Evolutionary conservation across 371 early-diverging fungal genomes (phyloP), one percentile per base, ranked within the genome.

Genomic region (Mucor velutinosus): DNA sequence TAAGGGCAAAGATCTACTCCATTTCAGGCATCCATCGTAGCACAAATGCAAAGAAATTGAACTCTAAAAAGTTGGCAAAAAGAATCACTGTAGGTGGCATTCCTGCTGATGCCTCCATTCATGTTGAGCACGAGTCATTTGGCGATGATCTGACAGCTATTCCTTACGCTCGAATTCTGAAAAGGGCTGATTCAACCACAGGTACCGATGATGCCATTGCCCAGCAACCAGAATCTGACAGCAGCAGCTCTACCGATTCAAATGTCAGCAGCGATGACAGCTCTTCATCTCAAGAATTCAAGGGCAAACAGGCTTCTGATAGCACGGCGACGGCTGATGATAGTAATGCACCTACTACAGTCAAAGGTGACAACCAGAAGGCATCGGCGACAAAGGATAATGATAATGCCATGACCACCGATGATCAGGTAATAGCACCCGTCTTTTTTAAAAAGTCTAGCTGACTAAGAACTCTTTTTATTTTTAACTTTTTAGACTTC

Each of bases 21-120:
- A n/a, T 56, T 27, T 32, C 30, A 17, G 56, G 56, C 14, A 29
- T 56, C 23, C 56, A 56, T 56, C 56, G 56, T 56, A 56, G 56
- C 32, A 32, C 56, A 56, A 56, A 56, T 30, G 56, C 3, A 30
- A 27, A 56, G n/a, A n/a, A 30, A 4, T 56, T 56, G 7, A 7
- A 56, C 1, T 15, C 15, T 30, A 56, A 56, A 30, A 12, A 32
- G 15, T 53, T 27, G 17, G 32, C 56, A 2, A 56, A 56, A 32
- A 27, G 32, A 56, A 7, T 23, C 14, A 32, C 17, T 8, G 56
- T 56, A 4, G 37, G 14, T 56, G 56, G 56, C 12, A 15, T 27
- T 53, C 27, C 53, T 23, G 27, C 15, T 23, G 53, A 14, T 15
- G 1, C 29, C 15, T 56, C 56, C 12, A 27, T 7, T 30, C 17